Conservation (phyloP, 768 basidiomycete genomes). For the Crucibulum laeve region DNA sequence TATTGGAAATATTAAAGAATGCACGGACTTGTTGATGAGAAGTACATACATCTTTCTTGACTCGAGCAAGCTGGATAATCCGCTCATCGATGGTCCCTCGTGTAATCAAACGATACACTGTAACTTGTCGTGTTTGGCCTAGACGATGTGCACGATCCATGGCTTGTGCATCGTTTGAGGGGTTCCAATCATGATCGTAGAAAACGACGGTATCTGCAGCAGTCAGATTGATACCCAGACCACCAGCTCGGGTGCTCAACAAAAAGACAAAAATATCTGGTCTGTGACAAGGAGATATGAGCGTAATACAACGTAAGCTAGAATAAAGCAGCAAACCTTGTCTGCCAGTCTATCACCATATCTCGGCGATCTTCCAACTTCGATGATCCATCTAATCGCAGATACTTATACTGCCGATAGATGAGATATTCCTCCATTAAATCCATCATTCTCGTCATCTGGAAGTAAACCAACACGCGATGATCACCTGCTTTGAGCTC, state of each 20-base stretch:
- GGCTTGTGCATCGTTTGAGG: slow-evolving; percentile 95
- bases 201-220: slow-evolving; percentile 96
- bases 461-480: slow-evolving; percentile 95
- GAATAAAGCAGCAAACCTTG: slow-evolving; percentile 48
- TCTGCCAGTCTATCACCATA: slow-evolving; percentile 99
- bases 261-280: slow-evolving; percentile 88
- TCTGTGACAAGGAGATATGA: slow-evolving; percentile 29
- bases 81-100: slow-evolving; percentile 95
- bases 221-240: slow-evolving; percentile 93
- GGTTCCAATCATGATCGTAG: slow-evolving; percentile 96
- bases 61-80: slow-evolving; percentile 91
- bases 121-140: slow-evolving; percentile 95
- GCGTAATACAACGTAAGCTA: not conserved
- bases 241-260: slow-evolving; percentile 92
- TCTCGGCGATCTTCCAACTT: slow-evolving; percentile 95
- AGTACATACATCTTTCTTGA: slow-evolving; percentile 86
- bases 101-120: slow-evolving; percentile 92
- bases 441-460: slow-evolving; percentile 99
- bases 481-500: slow-evolving; percentile 93
- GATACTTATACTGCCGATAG: slow-evolving; percentile 93
- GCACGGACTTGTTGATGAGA: slow-evolving; percentile 1
- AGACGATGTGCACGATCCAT: slow-evolving; percentile 98
- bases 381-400: slow-evolving; percentile 89
- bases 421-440: slow-evolving; percentile 98
- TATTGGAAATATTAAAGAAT: slow-evolving; percentile 22